Percentiles rank a stretch among this genome's conserved stretches.
Conservation (phyloP, 2,329 filamentous ascomycete species). For the Colletotrichum sp. region DNA sequence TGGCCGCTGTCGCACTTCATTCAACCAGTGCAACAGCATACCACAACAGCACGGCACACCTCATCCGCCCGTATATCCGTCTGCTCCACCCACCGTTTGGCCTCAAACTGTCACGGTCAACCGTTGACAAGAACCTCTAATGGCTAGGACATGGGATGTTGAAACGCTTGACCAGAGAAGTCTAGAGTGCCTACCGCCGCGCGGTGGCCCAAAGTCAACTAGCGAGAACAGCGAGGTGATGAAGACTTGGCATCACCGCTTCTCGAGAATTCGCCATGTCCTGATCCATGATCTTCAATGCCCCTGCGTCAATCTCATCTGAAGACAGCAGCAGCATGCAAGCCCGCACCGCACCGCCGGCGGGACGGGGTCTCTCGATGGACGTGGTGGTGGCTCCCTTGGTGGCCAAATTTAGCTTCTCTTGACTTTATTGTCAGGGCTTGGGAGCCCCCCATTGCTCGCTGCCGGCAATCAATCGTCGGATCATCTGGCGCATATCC, state of each 20-base stretch:
- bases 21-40: not conserved
- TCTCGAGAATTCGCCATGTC: not conserved
- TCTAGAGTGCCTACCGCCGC: not conserved
- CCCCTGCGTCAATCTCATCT: slow-evolving; percentile 16
- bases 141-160: not conserved
- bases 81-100: not conserved
- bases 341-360: not conserved
- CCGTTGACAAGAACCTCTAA: not conserved
- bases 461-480: slow-evolving; percentile 3
- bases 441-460: not conserved
- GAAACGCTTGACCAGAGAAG: not conserved
- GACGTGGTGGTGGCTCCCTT: not conserved
- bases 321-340: slow-evolving; percentile 9
- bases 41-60: not conserved
- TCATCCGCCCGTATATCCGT: not conserved
- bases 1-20: not conserved
- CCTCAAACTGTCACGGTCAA: not conserved
- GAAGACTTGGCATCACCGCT: not conserved
- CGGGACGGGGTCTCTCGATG: not conserved
- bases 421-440: not conserved
- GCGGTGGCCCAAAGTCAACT: not conserved
- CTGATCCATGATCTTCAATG: slow-evolving; percentile 12
- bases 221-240: not conserved
- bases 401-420: not conserved
- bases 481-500: not conserved